phyloP scores from a whole-genome alignment of 2,329 filamentous ascomycete species.

The Zarea fungicola region DNA sequence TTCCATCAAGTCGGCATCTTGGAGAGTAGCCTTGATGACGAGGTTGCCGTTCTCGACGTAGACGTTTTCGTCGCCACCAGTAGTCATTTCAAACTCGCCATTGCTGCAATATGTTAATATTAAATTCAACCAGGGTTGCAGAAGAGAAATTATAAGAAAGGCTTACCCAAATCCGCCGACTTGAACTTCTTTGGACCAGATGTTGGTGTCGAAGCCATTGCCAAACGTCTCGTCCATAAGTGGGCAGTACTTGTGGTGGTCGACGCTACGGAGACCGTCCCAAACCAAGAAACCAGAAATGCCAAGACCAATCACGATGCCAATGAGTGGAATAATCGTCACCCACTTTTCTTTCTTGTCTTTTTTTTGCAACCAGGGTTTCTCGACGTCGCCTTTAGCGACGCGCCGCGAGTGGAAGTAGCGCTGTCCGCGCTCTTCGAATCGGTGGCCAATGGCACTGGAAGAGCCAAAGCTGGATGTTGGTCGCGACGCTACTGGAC shows the following conservation, averaged over 20 bases:
- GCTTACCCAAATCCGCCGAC: conserved; percentile 71
- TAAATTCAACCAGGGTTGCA: neutral
- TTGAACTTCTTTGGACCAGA: conserved; percentile 73
- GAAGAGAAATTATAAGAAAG: neutral
- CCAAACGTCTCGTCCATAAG: conserved; percentile 62
- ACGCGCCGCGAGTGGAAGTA: conserved; percentile 73
- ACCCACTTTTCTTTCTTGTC: conserved; percentile 83
- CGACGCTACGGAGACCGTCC: conserved; percentile 66
- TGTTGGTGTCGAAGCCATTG: conserved; percentile 48
- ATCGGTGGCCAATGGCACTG: conserved; percentile 31
- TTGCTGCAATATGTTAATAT: conserved; percentile 49
- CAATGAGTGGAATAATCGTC: conserved; percentile 70
- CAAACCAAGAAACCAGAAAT: conserved; percentile 68
- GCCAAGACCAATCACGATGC: conserved; percentile 62
- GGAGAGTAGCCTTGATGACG: conserved; percentile 71
- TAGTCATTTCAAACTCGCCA: conserved; percentile 76
- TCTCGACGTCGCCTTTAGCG: conserved; percentile 66
- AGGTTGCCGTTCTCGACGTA: conserved; percentile 65
- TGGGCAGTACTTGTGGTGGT: conserved; percentile 68
- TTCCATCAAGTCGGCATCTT: conserved; percentile 61
- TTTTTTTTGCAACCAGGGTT: conserved; percentile 69
- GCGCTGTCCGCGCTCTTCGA: conserved; percentile 37
- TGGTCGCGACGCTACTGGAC: conserved; percentile 40
- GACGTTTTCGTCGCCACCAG: conserved; percentile 65
- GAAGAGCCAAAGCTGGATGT: conserved; percentile 43